Evolutionary conservation across 495 filamentous ascomycete species (phyloP).

Genomic region (Hypoxylon crocopeplum): DNA sequence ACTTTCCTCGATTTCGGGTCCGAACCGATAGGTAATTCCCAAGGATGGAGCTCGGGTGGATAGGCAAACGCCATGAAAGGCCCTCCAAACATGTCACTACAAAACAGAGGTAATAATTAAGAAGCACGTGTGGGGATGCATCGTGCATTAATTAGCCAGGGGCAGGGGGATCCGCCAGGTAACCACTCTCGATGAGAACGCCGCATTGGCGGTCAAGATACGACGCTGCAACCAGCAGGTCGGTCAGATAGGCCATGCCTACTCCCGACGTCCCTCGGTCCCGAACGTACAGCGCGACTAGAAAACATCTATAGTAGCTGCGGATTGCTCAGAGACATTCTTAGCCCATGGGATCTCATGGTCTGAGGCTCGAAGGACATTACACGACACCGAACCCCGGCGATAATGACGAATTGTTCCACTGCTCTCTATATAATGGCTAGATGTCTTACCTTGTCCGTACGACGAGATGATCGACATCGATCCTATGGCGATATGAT

Average conservation of each 20-base stretch:
- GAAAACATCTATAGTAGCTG: slow-evolving; percentile 6
- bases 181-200: neutral
- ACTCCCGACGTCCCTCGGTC: slow-evolving; percentile 19
- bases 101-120: slow-evolving; percentile 9
- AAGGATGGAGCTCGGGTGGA: no score
- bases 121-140: slow-evolving; percentile 23
- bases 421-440: slow-evolving; percentile 20
- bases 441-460: slow-evolving; percentile 7
- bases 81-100: no score
- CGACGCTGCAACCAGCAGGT: slow-evolving; percentile 6
- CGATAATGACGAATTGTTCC: slow-evolving; percentile 3
- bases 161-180: slow-evolving; percentile 10
- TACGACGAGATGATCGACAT: neutral
- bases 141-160: slow-evolving; percentile 16
- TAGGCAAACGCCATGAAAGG: no score
- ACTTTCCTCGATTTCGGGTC: no score
- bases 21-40: neutral
- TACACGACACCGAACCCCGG: slow-evolving; percentile 2
- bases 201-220: slow-evolving; percentile 18
- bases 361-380: neutral
- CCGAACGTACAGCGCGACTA: slow-evolving; percentile 21
- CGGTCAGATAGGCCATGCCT: neutral
- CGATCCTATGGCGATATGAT: neutral
- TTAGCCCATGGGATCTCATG: neutral
- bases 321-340: neutral